A percentile compares a stretch with the other conserved stretches of the same genome.
Conservation (phyloP, 2,329 filamentous ascomycete species). For the Neonectria ditissima region DNA sequence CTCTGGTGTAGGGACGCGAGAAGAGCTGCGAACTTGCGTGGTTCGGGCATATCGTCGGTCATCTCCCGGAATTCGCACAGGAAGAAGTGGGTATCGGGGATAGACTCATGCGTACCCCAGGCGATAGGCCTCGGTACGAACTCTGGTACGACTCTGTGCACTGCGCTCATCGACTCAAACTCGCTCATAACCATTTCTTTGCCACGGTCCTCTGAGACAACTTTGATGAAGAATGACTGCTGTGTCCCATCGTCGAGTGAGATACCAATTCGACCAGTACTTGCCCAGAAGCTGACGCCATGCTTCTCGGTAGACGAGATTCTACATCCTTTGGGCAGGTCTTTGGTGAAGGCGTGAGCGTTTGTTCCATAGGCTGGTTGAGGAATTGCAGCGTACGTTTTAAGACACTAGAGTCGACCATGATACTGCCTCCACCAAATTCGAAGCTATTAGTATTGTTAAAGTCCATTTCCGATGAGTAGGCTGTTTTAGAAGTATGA, state of each 20-base stretch:
- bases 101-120: conserved; percentile 16
- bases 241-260: conserved; percentile 40
- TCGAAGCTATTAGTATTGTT: conserved; percentile 30
- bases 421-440: conserved; percentile 21
- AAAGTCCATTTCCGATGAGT: conserved; percentile 39
- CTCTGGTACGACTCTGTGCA: conserved; percentile 14
- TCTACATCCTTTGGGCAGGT: conserved; percentile 48
- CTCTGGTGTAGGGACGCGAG: conserved; percentile 48
- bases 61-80: conserved; percentile 29
- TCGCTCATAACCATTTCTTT: conserved; percentile 25
- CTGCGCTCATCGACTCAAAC: conserved; percentile 23
- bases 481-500: not conserved
- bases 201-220: conserved; percentile 21
- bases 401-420: conserved; percentile 22
- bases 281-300: conserved; percentile 53
- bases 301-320: conserved; percentile 47
- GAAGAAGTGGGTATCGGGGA: conserved; percentile 28
- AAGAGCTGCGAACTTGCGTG: conserved; percentile 36
- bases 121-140: conserved; percentile 30
- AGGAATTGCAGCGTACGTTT: conserved; percentile 21
- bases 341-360: conserved; percentile 32
- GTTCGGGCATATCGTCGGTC: conserved; percentile 41
- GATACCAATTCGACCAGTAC: conserved; percentile 48
- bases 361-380: not conserved
- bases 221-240: conserved; percentile 45